Evolutionary conservation across 2,329 filamentous ascomycete genomes (phyloP).

Genomic region (Phyllosticta citriasiana): DNA sequence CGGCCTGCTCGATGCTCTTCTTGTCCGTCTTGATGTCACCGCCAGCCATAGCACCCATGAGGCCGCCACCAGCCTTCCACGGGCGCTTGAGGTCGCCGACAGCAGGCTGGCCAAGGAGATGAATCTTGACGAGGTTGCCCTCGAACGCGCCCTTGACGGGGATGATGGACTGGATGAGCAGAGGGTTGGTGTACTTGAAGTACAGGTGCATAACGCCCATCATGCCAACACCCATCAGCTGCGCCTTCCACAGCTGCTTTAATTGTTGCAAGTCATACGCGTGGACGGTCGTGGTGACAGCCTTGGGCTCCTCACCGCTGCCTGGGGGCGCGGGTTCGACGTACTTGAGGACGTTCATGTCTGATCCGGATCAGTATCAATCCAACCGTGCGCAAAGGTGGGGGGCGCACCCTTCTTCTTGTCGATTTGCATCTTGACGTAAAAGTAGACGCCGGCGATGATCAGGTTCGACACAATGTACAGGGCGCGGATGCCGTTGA

Average conservation of each 20-base stretch:
- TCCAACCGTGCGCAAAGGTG: not conserved
- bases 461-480: conserved; percentile 68
- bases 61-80: conserved; percentile 76
- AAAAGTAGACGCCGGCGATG: conserved; percentile 77
- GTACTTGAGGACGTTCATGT: conserved; percentile 96
- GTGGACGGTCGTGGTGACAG: conserved; percentile 91
- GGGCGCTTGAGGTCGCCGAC: conserved; percentile 87
- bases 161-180: conserved; percentile 97
- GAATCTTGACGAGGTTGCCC: conserved; percentile 92
- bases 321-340: conserved; percentile 93
- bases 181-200: conserved; percentile 99
- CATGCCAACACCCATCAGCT: conserved; percentile 95
- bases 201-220: conserved; percentile 98
- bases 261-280: conserved; percentile 88
- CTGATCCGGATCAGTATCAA: conserved; percentile 37
- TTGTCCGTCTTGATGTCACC: conserved; percentile 73
- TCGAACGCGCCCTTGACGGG: conserved; percentile 93
- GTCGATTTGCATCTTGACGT: conserved; percentile 76
- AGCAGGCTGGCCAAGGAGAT: conserved; percentile 78
- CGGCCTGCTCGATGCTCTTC: conserved; percentile 45
- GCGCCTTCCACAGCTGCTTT: conserved; percentile 73
- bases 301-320: conserved; percentile 84
- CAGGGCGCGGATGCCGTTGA: conserved; percentile 52
- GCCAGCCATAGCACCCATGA: conserved; percentile 70
- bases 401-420: conserved; percentile 79